Evolutionary conservation across 441 rosid species (phyloP), one percentile per base, ranked within the genome.

Genomic region (Sinapis alba): DNA sequence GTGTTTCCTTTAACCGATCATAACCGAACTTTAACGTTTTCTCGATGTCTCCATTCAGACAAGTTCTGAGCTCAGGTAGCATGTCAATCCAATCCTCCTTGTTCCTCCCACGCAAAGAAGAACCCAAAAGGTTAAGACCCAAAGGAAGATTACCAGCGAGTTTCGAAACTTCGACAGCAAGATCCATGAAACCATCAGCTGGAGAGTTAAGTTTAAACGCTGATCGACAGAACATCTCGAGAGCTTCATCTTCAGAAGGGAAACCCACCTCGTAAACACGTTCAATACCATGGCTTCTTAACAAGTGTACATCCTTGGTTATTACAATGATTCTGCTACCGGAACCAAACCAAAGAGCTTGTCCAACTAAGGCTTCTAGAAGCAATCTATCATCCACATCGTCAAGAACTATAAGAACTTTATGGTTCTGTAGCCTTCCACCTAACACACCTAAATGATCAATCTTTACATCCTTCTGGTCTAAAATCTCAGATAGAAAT

Each of bases 271-370:
- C 20, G 65, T 81, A 69, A 54, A 60, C 26, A 9, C 16, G 13
- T 63, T 71, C 57, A 47, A 66, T 72, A 43, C 71, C 18, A 15
- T 24, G 20, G 8, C 10, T 27, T 18, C 23, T 15, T 19, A 84
- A 64, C 36, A 82, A 32, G 1, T 72, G 65, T 12, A 15, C 13
- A 38, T 82, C 74, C 54, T 78, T 61, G 3, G 77, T 69, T 41
- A 82, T 41, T 10, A 84, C 69, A 28, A 84, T 60, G 18, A 83
- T 45, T 51, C 80, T 65, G 56, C 84, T 83, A 5, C 84, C 86
- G 0, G 3, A 1, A 23, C 79, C 82, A 68, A 83, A 79, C 84
- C 84, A 83, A 6, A 26, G 10, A 45, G 15, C 2, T 12, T 43
- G 5, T 18, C 80, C 78, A 0, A 23, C 74, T 11, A 77, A 41